Percentiles rank a stretch among this genome's conserved stretches.
Conservation (phyloP, 768 basidiomycete species). For the Mycena venus region DNA sequence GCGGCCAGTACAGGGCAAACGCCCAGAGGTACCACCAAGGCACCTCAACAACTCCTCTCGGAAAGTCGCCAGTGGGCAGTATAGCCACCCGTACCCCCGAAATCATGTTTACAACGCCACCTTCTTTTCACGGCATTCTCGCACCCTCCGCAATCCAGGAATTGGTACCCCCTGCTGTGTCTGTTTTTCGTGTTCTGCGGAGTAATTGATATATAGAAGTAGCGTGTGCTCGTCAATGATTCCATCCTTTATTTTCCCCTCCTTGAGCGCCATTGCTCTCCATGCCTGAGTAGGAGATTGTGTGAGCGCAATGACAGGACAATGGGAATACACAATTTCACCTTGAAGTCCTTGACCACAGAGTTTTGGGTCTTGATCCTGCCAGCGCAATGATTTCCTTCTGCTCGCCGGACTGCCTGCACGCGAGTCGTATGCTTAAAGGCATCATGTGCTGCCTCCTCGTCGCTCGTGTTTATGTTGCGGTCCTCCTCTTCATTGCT, state of each 20-base stretch:
- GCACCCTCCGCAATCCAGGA: slow-evolving; percentile 40
- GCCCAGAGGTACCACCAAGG: too few relatives aligned
- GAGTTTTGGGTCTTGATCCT: slow-evolving; percentile 41
- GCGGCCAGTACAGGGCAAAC: too few relatives aligned
- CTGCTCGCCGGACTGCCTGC: slow-evolving; percentile 35
- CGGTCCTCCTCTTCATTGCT: background rate
- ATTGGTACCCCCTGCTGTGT: slow-evolving; percentile 35
- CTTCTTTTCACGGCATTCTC: too few relatives aligned
- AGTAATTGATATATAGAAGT: slow-evolving; percentile 41
- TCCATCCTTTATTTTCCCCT: slow-evolving; percentile 35
- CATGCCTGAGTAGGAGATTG: slow-evolving; percentile 4
- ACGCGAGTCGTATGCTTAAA: background rate
- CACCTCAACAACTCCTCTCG: too few relatives aligned
- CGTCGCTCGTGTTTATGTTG: slow-evolving; percentile 10
- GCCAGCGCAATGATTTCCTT: slow-evolving; percentile 39
- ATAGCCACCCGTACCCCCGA: too few relatives aligned
- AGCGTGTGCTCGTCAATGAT: slow-evolving; percentile 47
- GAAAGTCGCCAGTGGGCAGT: too few relatives aligned
- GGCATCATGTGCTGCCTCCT: background rate
- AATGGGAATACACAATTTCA: slow-evolving; percentile 18
- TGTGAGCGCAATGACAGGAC: background rate
- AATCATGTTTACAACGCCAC: too few relatives aligned
- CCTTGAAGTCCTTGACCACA: slow-evolving; percentile 39
- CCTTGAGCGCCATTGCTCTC: background rate
- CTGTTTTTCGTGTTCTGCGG: slow-evolving; percentile 40